Evolutionary conservation across 2,329 filamentous ascomycete species (phyloP), one percentile per base, ranked within the genome.

Genomic region (Tetracladium maxilliforme): DNA sequence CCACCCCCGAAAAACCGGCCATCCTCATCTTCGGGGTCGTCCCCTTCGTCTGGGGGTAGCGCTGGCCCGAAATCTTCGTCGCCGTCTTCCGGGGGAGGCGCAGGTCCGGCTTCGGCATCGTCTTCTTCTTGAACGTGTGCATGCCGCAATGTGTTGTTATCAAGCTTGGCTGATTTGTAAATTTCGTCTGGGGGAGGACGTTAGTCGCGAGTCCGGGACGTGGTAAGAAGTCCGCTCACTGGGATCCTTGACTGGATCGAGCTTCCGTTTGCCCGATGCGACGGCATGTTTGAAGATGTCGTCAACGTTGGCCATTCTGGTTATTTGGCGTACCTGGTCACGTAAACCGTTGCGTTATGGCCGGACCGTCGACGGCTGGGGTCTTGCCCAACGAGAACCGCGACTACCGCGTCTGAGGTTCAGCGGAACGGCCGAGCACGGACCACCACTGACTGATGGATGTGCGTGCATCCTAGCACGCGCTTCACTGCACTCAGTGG

Each of bases 1-100:
- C 90, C 90, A 27, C 84, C 81, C 21, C 87, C 90, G 40, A 94
- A 98, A 58, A 98, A 98, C 8, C 90, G 75, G 2, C 87, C 90
- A 35, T 92, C 90, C 26, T 93, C 83, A 39, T 93, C 86, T 37
- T 87, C 80, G 7, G 48, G 57, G 15, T 42, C 51, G 21, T 61
- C 58, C 4, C 64, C 56, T 23, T 70, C 63, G 7, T 56, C 55
- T n/a, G n/a, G n/a, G n/a, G n/a, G n/a, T n/a, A n/a, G n/a, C n/a
- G n/a, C n/a, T 8, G 66, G 64, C 16, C 48, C 54, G 25, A 65
- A 64, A 23, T 67, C 68, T 18, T 62, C 54, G 26, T 61, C 62
- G 14, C 66, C 58, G 33, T 69, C 67, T 20, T 50, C 49, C 6
- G 59, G 58, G 10, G 69, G 64, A 18, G 65, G 52, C 21, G 68